These are phyloP conservation scores for Paramecium sonneborni DNA, from an alignment of 73 alveolate species.

Conservation along the genomic window DNA sequence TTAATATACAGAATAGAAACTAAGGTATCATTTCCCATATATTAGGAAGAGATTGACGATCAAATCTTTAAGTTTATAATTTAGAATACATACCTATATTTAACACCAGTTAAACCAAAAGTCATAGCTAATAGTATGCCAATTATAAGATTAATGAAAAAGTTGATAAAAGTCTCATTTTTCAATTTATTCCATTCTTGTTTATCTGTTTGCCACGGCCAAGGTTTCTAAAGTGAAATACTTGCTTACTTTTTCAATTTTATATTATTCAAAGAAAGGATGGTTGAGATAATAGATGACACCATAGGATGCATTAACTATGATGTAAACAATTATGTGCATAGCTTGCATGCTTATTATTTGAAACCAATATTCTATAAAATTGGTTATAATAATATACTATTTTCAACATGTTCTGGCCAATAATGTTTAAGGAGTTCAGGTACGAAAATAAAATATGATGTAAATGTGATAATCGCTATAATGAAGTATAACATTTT, in stretches of 20 bases:
- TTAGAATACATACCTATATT: background rate
- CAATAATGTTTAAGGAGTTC: background rate
- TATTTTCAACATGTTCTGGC: conserved; percentile 25
- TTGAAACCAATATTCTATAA: background rate
- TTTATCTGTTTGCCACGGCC: conserved; percentile 84
- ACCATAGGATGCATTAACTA: background rate
- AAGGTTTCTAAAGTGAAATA: conserved; percentile 59
- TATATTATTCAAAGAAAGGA: conserved; percentile 8
- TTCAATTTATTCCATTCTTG: conserved; percentile 74
- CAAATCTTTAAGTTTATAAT: background rate
- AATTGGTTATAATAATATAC: background rate
- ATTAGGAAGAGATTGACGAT: conserved; percentile 5
- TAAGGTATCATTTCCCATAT: background rate
- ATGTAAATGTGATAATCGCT: background rate
- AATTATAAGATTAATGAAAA: background rate
- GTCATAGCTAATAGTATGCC: background rate
- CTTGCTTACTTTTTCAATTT: background rate
- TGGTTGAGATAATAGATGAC: background rate
- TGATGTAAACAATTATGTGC: background rate
- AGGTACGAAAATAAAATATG: background rate
- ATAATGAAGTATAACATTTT: background rate
- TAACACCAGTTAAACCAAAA: background rate
- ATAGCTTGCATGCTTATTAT: background rate
- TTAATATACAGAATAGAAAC: background rate
- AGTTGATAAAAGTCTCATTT: conserved; percentile 54